A percentile compares a stretch with the other conserved stretches of the same genome.
Conservation (phyloP, 1,284 basidiomycete genomes). For the Mycena citricolor region DNA sequence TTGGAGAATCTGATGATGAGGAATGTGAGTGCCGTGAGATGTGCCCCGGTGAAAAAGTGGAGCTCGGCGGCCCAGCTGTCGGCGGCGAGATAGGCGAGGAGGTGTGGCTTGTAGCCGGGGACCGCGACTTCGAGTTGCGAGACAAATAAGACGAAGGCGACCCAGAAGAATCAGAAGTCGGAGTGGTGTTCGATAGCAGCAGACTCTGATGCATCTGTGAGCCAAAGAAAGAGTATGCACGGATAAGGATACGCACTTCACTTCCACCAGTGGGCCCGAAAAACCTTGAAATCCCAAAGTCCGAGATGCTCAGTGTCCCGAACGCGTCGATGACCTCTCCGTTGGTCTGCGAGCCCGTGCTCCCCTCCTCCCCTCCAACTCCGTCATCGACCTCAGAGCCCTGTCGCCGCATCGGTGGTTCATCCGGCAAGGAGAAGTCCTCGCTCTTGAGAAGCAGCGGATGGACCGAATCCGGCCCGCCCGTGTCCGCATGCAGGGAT, state of each 20-base stretch:
- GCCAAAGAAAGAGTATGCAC: constrained; percentile 7
- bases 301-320: constrained; percentile 61
- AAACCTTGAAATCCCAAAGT: constrained; percentile 59
- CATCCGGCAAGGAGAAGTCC: constrained; percentile 13
- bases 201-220: constrained; percentile 26
- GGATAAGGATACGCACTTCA: constrained; percentile 43
- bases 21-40: constrained; percentile 52
- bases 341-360: constrained; percentile 26
- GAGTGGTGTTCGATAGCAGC: constrained; percentile 31
- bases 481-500: constrained; percentile 45
- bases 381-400: neutral
- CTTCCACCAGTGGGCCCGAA: constrained; percentile 65
- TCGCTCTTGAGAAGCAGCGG: constrained; percentile 52
- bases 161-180: too few relatives aligned
- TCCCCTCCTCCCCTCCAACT: constrained; percentile 7
- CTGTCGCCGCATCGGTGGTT: neutral
- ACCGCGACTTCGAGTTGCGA: too few relatives aligned
- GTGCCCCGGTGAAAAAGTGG: too few relatives aligned
- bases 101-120: too few relatives aligned
- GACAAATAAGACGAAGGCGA: too few relatives aligned
- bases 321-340: constrained; percentile 52
- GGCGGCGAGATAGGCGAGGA: too few relatives aligned
- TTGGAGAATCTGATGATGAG: constrained; percentile 43
- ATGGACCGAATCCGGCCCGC: constrained; percentile 46
- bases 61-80: too few relatives aligned